Evolutionary conservation across 1,284 basidiomycete genomes (phyloP).

Genomic region (Flammula alnicola): DNA sequence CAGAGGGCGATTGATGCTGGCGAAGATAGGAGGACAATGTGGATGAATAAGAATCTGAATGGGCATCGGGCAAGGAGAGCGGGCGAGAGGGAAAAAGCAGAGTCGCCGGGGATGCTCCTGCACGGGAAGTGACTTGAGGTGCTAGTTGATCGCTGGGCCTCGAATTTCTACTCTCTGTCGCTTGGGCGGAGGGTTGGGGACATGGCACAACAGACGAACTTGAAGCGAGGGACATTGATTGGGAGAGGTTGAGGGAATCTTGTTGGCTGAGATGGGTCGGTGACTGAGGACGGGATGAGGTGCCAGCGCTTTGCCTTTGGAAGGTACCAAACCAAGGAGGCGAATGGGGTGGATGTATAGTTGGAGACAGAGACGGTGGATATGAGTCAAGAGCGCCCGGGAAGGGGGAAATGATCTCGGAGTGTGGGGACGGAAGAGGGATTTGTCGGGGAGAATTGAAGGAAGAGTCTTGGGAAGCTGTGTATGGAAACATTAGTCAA

Average conservation of each 20-base stretch:
- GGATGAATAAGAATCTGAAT: constrained; percentile 2
- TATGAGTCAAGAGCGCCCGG: constrained; percentile 11
- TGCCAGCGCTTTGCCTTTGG: too few relatives aligned
- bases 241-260: not conserved
- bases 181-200: not conserved
- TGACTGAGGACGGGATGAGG: not conserved
- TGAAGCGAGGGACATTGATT: not conserved
- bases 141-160: not conserved
- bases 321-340: too few relatives aligned
- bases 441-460: constrained; percentile 34
- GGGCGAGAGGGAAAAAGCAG: constrained; percentile 10
- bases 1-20: constrained; percentile 6
- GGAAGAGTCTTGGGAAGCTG: too few relatives aligned
- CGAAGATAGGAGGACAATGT: constrained; percentile 15
- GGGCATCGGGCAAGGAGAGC: constrained; percentile 14
- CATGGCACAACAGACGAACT: not conserved
- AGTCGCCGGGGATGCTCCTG: not conserved
- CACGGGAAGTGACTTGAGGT: not conserved
- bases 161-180: constrained; percentile 1
- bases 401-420: constrained; percentile 13
- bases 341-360: not conserved
- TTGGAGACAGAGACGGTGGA: not conserved
- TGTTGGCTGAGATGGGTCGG: not conserved
- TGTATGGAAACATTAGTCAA: too few relatives aligned
- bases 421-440: constrained; percentile 32